These are phyloP conservation scores for Suillus luteus DNA, from an alignment of 768 basidiomycete species.

Conservation along the genomic window DNA sequence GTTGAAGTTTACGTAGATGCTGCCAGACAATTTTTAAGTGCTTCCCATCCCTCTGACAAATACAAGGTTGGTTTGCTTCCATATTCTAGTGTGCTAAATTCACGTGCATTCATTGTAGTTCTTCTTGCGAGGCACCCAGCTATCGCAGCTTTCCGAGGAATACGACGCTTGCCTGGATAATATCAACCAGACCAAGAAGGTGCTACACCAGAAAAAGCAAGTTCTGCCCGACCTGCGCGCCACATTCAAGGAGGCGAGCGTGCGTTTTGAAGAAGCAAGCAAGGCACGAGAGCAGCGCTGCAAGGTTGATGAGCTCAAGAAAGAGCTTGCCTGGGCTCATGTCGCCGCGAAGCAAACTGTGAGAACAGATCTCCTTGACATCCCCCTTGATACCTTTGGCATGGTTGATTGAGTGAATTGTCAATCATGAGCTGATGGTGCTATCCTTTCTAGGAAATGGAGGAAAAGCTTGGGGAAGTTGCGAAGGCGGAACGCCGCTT, in stretches of 20 bases:
- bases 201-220: slow-evolving; percentile 71
- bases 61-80: slow-evolving; percentile 64
- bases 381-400: neutral
- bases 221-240: slow-evolving; percentile 75
- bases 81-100: slow-evolving; percentile 2
- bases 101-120: slow-evolving; percentile 52
- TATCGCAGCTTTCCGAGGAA: slow-evolving; percentile 83
- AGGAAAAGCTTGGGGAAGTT: slow-evolving; percentile 42
- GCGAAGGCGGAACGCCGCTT: slow-evolving; percentile 39
- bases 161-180: slow-evolving; percentile 79
- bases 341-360: slow-evolving; percentile 71
- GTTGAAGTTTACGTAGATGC: slow-evolving; percentile 27
- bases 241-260: slow-evolving; percentile 55
- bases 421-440: neutral
- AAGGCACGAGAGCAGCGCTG: slow-evolving; percentile 72
- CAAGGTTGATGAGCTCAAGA: slow-evolving; percentile 70
- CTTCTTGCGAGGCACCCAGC: slow-evolving; percentile 92
- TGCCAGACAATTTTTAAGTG: slow-evolving; percentile 75
- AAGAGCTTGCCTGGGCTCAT: slow-evolving; percentile 87
- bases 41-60: slow-evolving; percentile 79
- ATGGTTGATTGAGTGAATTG: neutral
- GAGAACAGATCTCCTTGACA: slow-evolving; percentile 22
- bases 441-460: slow-evolving; percentile 41
- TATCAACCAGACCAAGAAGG: slow-evolving; percentile 65
- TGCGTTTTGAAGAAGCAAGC: slow-evolving; percentile 69